Evolutionary conservation across 768 basidiomycete genomes (phyloP), one percentile per base, ranked within the genome.

Genomic region (Tephrocybe sp.): DNA sequence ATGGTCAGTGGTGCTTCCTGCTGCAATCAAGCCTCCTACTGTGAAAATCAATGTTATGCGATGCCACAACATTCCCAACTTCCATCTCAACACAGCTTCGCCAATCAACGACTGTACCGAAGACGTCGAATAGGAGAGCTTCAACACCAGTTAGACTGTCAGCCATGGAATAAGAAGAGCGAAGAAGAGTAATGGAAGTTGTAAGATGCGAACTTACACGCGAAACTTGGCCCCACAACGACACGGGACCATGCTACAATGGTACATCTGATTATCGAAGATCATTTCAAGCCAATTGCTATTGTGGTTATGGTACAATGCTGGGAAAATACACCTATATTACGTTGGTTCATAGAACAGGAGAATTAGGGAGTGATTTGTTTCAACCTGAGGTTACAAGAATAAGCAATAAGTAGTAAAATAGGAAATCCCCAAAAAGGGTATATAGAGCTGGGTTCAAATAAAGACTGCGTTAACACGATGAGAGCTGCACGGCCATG

Each of bases 21-120:
- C 5, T 18, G 21, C 30, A 25, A 18, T 26, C 41, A 20, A 26
- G 34, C 4, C 14, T 53, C 37, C 20, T 3, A 28, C 23, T 11
- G 48, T 23, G 46, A n/a, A n/a, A n/a, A n/a, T n/a, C n/a, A n/a
- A n/a, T n/a, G 38, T 14, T 11, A 45, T 18, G n/a, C 4, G 46
- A 59, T 61, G 9, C 66, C 67, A 20, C 32, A 18, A 71, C 45
- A 0, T 38, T 58, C 20, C 58, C 48, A 4, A 77, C 54, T 41
- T 75, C 74, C 25, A 54, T 56, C 28, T 65, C 51, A 28, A 73
- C 56, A 55, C 64, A 56, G 50, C 64, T 43, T 34, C 70, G 66
- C 76, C 73, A 81, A 53, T 81, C 75, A 10, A 80, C 76, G 2
- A 74, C 72, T 1, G 79, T 81, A 3, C 79, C 79, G 41, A 81